Percentiles rank a stretch among this genome's conserved stretches.
phyloP scores from a whole-genome alignment of 2,329 filamentous ascomycete species.

The Aureobasidium uvarum region DNA sequence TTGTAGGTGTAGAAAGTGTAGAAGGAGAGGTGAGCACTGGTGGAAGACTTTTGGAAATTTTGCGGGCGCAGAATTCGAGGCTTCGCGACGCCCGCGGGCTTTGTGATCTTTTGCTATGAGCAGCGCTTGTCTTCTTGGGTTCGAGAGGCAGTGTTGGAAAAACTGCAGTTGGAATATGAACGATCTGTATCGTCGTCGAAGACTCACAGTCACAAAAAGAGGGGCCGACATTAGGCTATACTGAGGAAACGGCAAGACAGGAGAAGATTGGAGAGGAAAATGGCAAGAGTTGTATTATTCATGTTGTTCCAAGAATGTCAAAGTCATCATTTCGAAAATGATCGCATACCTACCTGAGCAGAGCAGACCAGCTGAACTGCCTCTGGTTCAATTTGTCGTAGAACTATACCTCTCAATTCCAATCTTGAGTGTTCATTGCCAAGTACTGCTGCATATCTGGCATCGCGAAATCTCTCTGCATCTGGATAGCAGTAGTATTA shows the following conservation, averaged over 20 bases:
- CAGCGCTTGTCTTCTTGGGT: no score
- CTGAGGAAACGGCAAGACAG: no score
- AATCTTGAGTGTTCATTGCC: neutral
- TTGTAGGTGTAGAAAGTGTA: neutral
- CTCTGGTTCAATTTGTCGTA: neutral
- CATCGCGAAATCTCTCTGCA: neutral
- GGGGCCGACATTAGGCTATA: no score
- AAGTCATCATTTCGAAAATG: neutral
- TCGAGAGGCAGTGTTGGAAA: no score
- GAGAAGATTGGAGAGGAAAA: no score
- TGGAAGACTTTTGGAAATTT: neutral
- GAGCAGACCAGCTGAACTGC: neutral
- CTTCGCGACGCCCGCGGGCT: neutral
- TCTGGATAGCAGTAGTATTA: constrained; percentile 1
- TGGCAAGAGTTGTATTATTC: no score
- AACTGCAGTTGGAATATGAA: no score
- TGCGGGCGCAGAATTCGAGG: neutral
- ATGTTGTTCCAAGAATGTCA: neutral
- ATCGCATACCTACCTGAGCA: neutral
- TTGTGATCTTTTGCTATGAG: no score
- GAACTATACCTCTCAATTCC: neutral
- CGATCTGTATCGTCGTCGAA: no score
- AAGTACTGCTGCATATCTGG: neutral
- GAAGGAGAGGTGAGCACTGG: no score
- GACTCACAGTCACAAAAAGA: neutral